Evolutionary conservation across 208 protist genomes (phyloP), one percentile per base, ranked within the genome.

Genomic region (Leptomonas pyrrhocoris): DNA sequence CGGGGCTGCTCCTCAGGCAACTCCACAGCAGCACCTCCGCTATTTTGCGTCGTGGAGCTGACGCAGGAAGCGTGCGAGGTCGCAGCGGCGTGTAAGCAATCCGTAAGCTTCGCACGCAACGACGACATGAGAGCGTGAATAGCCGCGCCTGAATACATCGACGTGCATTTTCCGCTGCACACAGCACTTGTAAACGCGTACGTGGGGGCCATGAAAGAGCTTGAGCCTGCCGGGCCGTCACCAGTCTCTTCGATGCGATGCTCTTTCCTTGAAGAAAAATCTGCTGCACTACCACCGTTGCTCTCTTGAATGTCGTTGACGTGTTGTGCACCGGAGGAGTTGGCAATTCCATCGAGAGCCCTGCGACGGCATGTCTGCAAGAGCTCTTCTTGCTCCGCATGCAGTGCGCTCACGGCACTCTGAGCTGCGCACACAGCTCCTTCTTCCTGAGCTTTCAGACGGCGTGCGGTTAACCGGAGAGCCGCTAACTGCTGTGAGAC

Each of bases 81-180:
- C 2, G 27, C 12, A 21, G 38, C 36, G 0, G 31, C 61, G 2
- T n/a, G 1, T 2, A 74, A 1, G 27, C 59, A 67, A 13, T 30
- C 34, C 40, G 8, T 9, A 13, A 74, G 51, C 31, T 74, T 74
- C n/a, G 6, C 21, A 36, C 30, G 54, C 21, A 74, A 42, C 13
- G 38, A 4, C n/a, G 40, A 23, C 12, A 74, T 50, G 23, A 74
- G 21, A 5, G 28, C 30, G 25, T 56, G 50, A 7, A 43, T 1
- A 1, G 28, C 28, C 25, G 28, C 43, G 2, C 60, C 40, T 6
- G 43, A 45, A 16, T 28, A 30, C 45, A 64, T 11, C 4, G 58
- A 18, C 28, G 43, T 13, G 28, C 27, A 40, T 43, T 9, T 7
- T 5, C 34, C n/a, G 6, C 40, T 19, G 2, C 0, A 16, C 23